phyloP scores from a whole-genome alignment of 169 alveolate genomes.

The Perkinsus chesapeaki region DNA sequence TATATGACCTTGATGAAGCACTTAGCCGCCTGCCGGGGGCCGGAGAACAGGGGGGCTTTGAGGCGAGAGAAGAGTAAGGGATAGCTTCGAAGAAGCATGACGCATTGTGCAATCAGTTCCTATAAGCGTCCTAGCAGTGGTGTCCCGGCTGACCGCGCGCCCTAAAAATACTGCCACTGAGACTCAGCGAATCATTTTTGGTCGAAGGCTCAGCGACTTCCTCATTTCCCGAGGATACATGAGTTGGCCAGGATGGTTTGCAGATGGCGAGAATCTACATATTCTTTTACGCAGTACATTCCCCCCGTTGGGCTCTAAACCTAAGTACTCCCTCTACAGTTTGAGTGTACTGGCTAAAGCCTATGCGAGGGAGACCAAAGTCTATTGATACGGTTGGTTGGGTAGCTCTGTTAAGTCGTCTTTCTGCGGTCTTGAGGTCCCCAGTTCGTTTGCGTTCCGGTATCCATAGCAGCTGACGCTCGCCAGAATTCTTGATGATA shows the following conservation, averaged over 20 bases:
- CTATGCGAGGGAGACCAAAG: background rate
- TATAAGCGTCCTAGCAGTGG: too few relatives aligned
- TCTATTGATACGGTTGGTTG: background rate
- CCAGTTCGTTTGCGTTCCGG: too few relatives aligned
- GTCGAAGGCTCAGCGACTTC: background rate
- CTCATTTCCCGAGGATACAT: background rate
- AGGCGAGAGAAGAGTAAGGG: background rate
- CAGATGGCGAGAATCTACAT: background rate
- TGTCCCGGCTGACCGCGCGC: background rate
- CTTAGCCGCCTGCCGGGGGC: background rate
- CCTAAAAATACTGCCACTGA: background rate
- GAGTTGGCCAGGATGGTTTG: background rate
- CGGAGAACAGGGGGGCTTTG: background rate
- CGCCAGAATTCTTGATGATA: too few relatives aligned
- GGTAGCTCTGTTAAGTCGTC: too few relatives aligned
- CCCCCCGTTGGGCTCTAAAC: background rate
- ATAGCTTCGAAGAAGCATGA: too few relatives aligned
- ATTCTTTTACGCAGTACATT: background rate
- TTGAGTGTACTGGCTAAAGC: background rate
- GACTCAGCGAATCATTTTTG: background rate
- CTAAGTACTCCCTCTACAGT: background rate
- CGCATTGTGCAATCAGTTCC: too few relatives aligned
- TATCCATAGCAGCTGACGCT: too few relatives aligned
- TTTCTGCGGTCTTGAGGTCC: too few relatives aligned
- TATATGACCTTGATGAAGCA: background rate